Evolutionary conservation across 352 stramenopile genomes (phyloP), one percentile per base, ranked within the genome.

Genomic region (Globisporangium megalacanthum): DNA sequence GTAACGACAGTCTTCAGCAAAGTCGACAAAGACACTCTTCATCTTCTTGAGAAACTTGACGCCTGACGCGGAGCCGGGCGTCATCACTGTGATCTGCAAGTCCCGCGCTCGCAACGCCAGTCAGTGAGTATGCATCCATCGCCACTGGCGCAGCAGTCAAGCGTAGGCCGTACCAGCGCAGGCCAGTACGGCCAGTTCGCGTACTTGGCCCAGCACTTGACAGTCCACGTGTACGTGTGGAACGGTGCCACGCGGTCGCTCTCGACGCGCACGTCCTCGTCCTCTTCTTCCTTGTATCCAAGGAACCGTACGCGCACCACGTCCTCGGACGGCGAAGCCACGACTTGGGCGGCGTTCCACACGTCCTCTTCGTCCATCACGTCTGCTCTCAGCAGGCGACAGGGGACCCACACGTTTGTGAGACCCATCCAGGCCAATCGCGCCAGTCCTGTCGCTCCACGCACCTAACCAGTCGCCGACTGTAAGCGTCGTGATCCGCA

Each of bases 171-270:
- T 46, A 92, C 82, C 31, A 92, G 20, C 4, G 78, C 81, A 3
- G 83, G 79, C 83, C 83, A 92, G 48, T 74, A 65, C 1, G 79
- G 83, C 78, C 79, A 92, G 52, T 92, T 92, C 15, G 77, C 67
- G 61, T 88, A 92, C 55, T 86, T 89, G 49, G 82, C 78, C 83
- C 83, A 92, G 56, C 79, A 88, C 58, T 90, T 90, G 60, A 90
- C 79, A 8, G 66, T 60, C 78, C 71, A 89, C 49, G 83, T 92
- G 56, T 83, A 92, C 35, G 79, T 88, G 53, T 92, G 74, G 60
- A 79, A 90, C 8, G 83, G 83, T 9, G 79, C 83, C 17, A 90
- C 73, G 14, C n/a, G 44, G 44, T 49, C 44, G 10, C 44, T 79
- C 56, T 87, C 67, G 20, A 90, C 3, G 61, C 52, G 73, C 68